phyloP scores from a whole-genome alignment of 2,329 filamentous ascomycete genomes.

The Pseudopithomyces chartarum region DNA sequence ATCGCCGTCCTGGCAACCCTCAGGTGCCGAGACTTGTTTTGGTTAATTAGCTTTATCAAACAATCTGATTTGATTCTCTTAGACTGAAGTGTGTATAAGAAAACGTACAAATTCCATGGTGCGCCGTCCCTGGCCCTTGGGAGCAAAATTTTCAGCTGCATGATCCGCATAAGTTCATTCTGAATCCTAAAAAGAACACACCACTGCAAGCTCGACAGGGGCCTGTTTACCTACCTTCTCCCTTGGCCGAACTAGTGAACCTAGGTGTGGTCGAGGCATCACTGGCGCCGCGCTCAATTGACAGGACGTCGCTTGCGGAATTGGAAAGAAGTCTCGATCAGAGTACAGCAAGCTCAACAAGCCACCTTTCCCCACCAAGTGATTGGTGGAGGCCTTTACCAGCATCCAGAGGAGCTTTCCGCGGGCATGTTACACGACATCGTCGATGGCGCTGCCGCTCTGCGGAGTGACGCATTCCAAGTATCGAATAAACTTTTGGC shows the following conservation, averaged over 20 bases:
- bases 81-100: background rate
- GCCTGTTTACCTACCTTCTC: background rate
- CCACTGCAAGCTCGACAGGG: background rate
- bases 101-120: background rate
- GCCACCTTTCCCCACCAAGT: background rate
- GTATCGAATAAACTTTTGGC: background rate
- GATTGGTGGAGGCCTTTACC: background rate
- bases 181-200: background rate
- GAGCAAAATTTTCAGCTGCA: background rate
- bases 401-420: background rate
- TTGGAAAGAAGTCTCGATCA: background rate
- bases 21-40: no score
- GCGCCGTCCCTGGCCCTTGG: background rate
- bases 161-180: background rate
- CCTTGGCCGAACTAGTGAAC: background rate
- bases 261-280: background rate
- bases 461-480: background rate
- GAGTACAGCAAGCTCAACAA: background rate
- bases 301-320: background rate
- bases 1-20: no score
- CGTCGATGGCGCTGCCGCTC: background rate
- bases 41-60: no score
- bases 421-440: slow-evolving; percentile 1
- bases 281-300: background rate
- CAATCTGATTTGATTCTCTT: no score